Conservation (phyloP, 768 basidiomycete species). For the Naganishia antarctica region DNA sequence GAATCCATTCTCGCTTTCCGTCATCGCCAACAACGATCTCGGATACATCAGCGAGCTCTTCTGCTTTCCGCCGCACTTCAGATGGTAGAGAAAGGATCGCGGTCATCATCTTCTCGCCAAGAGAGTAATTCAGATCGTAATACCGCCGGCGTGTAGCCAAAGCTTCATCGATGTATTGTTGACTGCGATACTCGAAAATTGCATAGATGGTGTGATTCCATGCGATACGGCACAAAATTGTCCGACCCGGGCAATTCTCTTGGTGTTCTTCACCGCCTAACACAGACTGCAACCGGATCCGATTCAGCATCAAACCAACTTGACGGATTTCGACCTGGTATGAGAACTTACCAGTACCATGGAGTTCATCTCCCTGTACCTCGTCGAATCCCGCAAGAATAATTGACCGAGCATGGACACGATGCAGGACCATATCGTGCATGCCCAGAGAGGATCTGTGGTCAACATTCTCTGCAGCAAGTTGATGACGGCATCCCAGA, state of each 20-base stretch:
- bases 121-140: slow-evolving; percentile 28
- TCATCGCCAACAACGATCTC: slow-evolving; percentile 17
- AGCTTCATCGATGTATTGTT: slow-evolving; percentile 28
- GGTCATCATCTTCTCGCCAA: slow-evolving; percentile 27
- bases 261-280: slow-evolving; percentile 15
- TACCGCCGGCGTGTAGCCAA: slow-evolving; percentile 30
- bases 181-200: slow-evolving; percentile 35
- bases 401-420: slow-evolving; percentile 41
- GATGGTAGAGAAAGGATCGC: slow-evolving; percentile 37
- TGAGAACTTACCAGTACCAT: slow-evolving; percentile 42
- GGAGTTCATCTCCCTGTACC: slow-evolving; percentile 35
- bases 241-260: slow-evolving; percentile 7
- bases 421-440: slow-evolving; percentile 40
- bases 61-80: slow-evolving; percentile 31
- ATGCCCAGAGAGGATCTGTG: slow-evolving; percentile 43
- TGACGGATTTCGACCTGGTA: neutral
- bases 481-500: slow-evolving; percentile 17
- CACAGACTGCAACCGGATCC: neutral
- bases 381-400: slow-evolving; percentile 34
- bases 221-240: slow-evolving; percentile 32
- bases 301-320: neutral
- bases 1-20: slow-evolving; percentile 10
- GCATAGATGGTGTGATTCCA: slow-evolving; percentile 46
- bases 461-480: slow-evolving; percentile 34
- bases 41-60: neutral